Base-by-base conservation (phyloP, 2,329 filamentous ascomycete genomes). In the Colletotrichum musae region DNA sequence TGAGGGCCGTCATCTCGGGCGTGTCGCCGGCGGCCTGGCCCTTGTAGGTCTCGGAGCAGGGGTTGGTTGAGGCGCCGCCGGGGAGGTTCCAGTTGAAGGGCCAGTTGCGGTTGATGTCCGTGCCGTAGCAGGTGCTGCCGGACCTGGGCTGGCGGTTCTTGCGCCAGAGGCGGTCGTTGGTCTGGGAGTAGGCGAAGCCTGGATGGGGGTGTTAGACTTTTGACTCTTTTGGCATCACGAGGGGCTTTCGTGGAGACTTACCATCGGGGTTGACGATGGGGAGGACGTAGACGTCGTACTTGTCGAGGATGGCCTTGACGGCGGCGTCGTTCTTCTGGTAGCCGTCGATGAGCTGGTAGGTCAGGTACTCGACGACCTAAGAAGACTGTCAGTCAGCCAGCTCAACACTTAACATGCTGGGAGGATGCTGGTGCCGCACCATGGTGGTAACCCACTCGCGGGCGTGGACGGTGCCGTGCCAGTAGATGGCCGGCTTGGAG, bases 231-330 rank as follows among this genome's bases (percentile, higher is more conserved):
- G 7, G n/a, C 21, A 43, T 3, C 2, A 18, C 9, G 28, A 32
- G 28, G 9, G 28, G 9, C 7, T 9, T 6, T 32, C 28, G 7
- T 32, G 28, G 28, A 9, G 1, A 5, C 1, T 26, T 2, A 86
- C 85, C 88, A 64, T 91, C 89, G 0, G 88, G 88, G 74, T 91
- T 91, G 16, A 89, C 87, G 26, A 91, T 79, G 3, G 89, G 89
- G 70, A 91, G 84, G 72, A 92, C 85, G 77, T 90, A 91, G 72
- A 90, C 90, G 78, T 93, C 91, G 75, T 89, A 91, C 64, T 83
- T 87, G 77, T 91, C 84, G 26, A 92, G 82, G 61, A 87, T 83
- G 1, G 77, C 75, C 47, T 77, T 81, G 47, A 85, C 75, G 4
- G 79, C 75, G n/a, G 78, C 72, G 15, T 79, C 75, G 18, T 77